Conservation (phyloP, 192 early-diverging fungal genomes). For the Coemansia javaensis region DNA sequence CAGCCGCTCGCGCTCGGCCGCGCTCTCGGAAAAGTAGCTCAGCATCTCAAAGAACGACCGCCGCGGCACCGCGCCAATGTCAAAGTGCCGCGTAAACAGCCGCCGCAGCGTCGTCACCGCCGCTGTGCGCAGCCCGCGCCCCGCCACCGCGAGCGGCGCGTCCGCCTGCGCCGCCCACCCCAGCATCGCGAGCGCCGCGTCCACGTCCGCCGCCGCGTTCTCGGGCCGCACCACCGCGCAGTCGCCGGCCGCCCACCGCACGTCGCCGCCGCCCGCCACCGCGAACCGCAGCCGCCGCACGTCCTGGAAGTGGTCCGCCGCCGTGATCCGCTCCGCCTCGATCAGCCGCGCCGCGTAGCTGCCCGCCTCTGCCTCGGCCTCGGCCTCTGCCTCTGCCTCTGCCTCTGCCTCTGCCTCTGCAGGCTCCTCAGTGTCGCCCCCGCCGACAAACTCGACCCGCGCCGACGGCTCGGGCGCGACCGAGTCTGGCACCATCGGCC, state of each 20-base stretch:
- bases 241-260: constrained; percentile 64
- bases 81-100: constrained; percentile 72
- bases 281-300: constrained; percentile 77
- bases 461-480: constrained; percentile 20
- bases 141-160: constrained; percentile 8
- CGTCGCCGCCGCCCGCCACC: constrained; percentile 14
- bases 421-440: neutral
- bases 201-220: constrained; percentile 67
- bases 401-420: too few species aligned
- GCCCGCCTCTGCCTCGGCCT: constrained; percentile 1
- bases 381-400: too few species aligned
- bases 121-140: constrained; percentile 8
- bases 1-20: constrained; percentile 72
- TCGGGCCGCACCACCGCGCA: constrained; percentile 69
- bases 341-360: constrained; percentile 16
- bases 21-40: constrained; percentile 66
- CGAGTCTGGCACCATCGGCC: constrained; percentile 7
- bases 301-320: constrained; percentile 83
- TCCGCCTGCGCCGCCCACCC: constrained; percentile 53
- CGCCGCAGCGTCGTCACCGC: constrained; percentile 59
- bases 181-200: constrained; percentile 58
- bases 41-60: constrained; percentile 90
- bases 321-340: constrained; percentile 68
- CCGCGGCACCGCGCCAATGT: constrained; percentile 79
- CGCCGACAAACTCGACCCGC: constrained; percentile 1